Base-by-base conservation (phyloP, 345 rosid species). In the Atalantia buxifolia region DNA sequence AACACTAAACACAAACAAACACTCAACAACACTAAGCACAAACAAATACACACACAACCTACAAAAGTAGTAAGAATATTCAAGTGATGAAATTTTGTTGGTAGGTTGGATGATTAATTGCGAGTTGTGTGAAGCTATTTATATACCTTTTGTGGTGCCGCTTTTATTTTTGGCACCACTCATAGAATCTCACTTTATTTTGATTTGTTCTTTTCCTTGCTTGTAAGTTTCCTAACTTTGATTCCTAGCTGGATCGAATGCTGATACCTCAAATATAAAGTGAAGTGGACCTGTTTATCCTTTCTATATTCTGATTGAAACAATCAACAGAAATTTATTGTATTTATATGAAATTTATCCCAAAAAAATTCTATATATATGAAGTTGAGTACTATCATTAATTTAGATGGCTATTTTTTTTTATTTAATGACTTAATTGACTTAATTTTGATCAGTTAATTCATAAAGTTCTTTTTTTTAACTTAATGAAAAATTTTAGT, bases 181-280 rank as follows among this genome's bases (percentile, higher is more conserved):
- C 61, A 72, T 61, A 73, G 76, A 77, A 72, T 77, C 78, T 67
- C 7, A 25, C n/a, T 65, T 55, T 66, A 53, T 9, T 36, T 2
- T 9, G 57, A 53, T 31, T 53, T 55, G 55, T 36, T 35, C 6
- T 36, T 59, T 25, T 14, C 48, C 48, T 48, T 12, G 12, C 9
- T 42, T 24, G 4, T 40, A 24, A 21, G 10, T 68, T n/a, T 65
- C 24, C 45, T 0, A 18, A 18, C 9, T 18, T 3, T 19, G 40
- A 28, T 50, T 50, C 27, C 75, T 55, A 6, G 31, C 35, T 50
- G 1, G 63, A 71, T 53, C 42, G 33, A 71, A 71, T 19, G 45
- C 30, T 63, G 59, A 80, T 62, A 61, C 71, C 76, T 75, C 66
- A 76, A 60, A 50, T 53, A 55, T 36, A 80, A 69, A 76, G 60